These are phyloP conservation scores for Misopates orontium DNA, from an alignment of 257 asterid species.

Conservation along the genomic window DNA sequence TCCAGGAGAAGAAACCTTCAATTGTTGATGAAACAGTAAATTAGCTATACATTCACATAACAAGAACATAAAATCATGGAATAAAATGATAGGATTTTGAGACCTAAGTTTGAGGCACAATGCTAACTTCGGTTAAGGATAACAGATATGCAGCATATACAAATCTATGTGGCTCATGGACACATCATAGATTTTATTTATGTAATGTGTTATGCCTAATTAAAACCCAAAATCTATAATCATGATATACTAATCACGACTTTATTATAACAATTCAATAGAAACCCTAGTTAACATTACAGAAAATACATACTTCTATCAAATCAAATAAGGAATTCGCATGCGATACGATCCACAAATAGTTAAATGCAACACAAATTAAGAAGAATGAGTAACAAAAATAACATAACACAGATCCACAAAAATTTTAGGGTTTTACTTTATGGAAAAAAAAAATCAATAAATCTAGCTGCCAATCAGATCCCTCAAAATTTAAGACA, in stretches of 20 bases:
- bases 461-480: constrained; percentile 3
- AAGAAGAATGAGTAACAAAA: constrained; percentile 18
- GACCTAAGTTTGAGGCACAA: not conserved
- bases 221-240: not conserved
- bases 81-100: constrained; percentile 4
- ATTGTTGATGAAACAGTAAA: constrained; percentile 22
- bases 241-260: not conserved
- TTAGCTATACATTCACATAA: constrained; percentile 6
- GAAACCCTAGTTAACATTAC: constrained; percentile 48
- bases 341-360: constrained; percentile 16
- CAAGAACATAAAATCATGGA: constrained; percentile 30
- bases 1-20: constrained; percentile 26
- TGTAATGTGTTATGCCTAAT: no score
- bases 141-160: not conserved
- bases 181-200: no score
- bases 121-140: no score
- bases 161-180: no score
- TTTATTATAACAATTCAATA: not conserved
- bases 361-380: constrained; percentile 3
- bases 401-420: constrained; percentile 1
- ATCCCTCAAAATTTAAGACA: constrained; percentile 15
- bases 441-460: constrained; percentile 22
- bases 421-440: constrained; percentile 55
- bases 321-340: constrained; percentile 21
- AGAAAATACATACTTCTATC: constrained; percentile 19